Evolutionary conservation across 1,284 basidiomycete species (phyloP), one percentile per base, ranked within the genome.

Genomic region (Rhodotorula glutinis): DNA sequence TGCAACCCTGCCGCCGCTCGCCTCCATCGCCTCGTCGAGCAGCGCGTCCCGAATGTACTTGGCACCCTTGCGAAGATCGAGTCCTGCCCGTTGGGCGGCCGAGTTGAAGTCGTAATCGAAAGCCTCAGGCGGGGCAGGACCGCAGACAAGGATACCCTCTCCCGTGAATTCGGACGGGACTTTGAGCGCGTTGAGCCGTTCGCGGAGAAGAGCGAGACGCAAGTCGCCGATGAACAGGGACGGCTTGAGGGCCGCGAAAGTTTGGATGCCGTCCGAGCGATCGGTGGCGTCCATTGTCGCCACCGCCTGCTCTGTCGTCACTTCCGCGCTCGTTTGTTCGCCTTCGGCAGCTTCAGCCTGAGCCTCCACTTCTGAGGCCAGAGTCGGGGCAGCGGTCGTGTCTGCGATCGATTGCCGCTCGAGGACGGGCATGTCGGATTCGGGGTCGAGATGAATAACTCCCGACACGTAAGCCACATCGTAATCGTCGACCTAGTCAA

Each of bases 221-320:
- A 97, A 84, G 76, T 97, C 94, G 54, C 94, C 94, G 67, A 98
- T 95, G 87, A 95, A 94, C 13, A 92, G 89, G 0, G 93, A 92
- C 66, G 88, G 85, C 2, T 91, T 90, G 4, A 93, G 81, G 2
- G 85, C 81, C 13, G 85, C 83, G 38, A 87, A 84, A 55, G 69
- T 29, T 53, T 59, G 40, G 29, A 43, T 49, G 16, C 43, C 21
- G 27, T 59, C 57, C 33, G 44, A 11, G 11, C 27, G 47, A 4
- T 25, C 44, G 38, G 46, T 55, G 13, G 5, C 44, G 55, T 14
- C 13, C 25, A 84, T 83, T n/a, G 82, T 19, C 51, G 27, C 33
- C n/a, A 43, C 43, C 25, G 51, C 17, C 40, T 44, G 62, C 30
- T 19, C 19, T 13, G 54, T 52, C 46, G 43, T 29, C 11, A 29